These are phyloP conservation scores for Plectosphaerella sp. DNA, from an alignment of 2,329 filamentous ascomycete species.

Conservation along the genomic window DNA sequence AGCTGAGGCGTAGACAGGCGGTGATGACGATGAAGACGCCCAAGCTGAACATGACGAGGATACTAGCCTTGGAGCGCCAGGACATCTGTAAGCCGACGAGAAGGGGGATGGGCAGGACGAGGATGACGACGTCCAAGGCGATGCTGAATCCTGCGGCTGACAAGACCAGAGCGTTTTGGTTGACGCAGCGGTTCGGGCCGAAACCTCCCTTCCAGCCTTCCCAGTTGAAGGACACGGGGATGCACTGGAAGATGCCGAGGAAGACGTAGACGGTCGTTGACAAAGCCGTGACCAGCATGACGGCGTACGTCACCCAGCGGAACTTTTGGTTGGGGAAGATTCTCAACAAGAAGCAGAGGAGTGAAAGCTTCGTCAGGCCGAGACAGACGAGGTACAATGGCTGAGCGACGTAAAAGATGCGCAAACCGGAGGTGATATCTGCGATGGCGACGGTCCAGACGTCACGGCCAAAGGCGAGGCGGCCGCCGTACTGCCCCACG, in stretches of 20 bases:
- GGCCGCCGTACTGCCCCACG: constrained; percentile 23
- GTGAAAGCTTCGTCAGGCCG: constrained; percentile 23
- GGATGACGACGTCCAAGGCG: constrained; percentile 26
- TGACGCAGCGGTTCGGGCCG: constrained; percentile 20
- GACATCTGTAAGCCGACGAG: constrained; percentile 22
- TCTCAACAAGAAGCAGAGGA: constrained; percentile 26
- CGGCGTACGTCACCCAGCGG: constrained; percentile 16
- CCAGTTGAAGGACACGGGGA: constrained; percentile 26
- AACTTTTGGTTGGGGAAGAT: constrained; percentile 23
- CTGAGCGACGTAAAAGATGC: constrained; percentile 22
- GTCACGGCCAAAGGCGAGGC: constrained; percentile 28
- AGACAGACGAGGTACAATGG: constrained; percentile 26
- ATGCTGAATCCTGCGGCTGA: constrained; percentile 25
- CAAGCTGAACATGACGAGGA: constrained; percentile 30
- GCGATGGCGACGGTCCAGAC: constrained; percentile 28
- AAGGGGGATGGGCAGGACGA: constrained; percentile 27
- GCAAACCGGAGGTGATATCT: constrained; percentile 21
- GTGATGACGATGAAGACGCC: constrained; percentile 30
- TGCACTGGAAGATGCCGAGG: constrained; percentile 31
- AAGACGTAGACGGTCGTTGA: constrained; percentile 21
- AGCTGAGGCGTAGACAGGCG: constrained; percentile 29
- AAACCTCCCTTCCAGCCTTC: constrained; percentile 23
- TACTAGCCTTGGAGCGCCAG: constrained; percentile 17
- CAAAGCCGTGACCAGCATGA: constrained; percentile 18
- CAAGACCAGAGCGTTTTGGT: constrained; percentile 25